phyloP scores from a whole-genome alignment of 371 early-diverging fungal genomes.

The Rhizopus stolonifer region DNA sequence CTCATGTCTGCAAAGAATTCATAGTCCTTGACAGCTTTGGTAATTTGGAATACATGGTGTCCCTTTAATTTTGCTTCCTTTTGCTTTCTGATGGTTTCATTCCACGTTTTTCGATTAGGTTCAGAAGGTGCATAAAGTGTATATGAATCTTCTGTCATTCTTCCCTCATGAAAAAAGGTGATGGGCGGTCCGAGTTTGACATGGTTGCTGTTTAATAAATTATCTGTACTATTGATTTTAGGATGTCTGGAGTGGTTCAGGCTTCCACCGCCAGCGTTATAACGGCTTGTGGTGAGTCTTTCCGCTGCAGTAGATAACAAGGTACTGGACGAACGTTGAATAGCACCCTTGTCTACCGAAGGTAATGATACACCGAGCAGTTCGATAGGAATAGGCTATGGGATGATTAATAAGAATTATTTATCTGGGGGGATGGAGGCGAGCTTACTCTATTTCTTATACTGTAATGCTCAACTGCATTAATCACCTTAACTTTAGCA shows the following conservation, averaged over 20 bases:
- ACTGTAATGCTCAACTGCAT: constrained; percentile 28
- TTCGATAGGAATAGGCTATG: constrained; percentile 77
- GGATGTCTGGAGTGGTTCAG: neutral
- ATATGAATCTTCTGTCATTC: constrained; percentile 50
- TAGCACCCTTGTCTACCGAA: constrained; percentile 39
- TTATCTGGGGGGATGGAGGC: no score
- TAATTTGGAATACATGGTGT: constrained; percentile 60
- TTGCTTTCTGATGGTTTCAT: constrained; percentile 76
- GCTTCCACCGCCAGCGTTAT: no score
- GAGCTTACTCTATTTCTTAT: constrained; percentile 38
- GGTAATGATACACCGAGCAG: constrained; percentile 63
- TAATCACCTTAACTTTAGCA: constrained; percentile 34
- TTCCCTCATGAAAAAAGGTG: constrained; percentile 76
- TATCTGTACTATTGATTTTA: neutral
- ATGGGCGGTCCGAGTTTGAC: constrained; percentile 56
- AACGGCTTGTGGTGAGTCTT: neutral
- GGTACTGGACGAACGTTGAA: constrained; percentile 16
- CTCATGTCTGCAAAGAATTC: constrained; percentile 30
- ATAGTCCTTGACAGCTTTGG: constrained; percentile 29
- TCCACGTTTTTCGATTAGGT: constrained; percentile 79
- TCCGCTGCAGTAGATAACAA: constrained; percentile 3
- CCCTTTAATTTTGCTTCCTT: constrained; percentile 54
- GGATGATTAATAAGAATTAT: neutral
- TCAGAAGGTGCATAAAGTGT: constrained; percentile 73
- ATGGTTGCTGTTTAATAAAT: neutral